Base-by-base conservation (phyloP, 192 early-diverging fungal species). In the Podila clonocystis region DNA sequence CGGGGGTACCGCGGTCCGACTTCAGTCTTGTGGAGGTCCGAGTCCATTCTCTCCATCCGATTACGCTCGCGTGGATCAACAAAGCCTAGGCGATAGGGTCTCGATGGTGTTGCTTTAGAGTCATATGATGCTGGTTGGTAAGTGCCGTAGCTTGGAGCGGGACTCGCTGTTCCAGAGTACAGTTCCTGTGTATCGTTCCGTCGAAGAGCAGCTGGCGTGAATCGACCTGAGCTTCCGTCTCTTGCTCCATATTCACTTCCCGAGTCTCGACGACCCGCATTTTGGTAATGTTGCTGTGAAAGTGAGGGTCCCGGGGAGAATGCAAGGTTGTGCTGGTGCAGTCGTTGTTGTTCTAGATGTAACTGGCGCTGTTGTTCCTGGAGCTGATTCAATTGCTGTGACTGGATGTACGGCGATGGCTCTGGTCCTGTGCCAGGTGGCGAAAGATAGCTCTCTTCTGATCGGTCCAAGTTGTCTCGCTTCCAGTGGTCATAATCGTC, bases 351-450 rank as follows among this genome's bases (percentile, higher is more conserved):
- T 55, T 80, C 77, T 0, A 73, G 9, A 31, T 80, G 77, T 28
- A 80, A 24, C 31, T 80, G 77, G 13, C 77, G 77, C 55, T 80
- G 77, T 48, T 80, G 77, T 61, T 80, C 77, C 26, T 79, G 76
- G 1, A 80, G 61, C 15, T 77, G 76, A 19, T 59, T 80, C 30
- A 79, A 33, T 50, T 79, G 76, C 55, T 24, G 65, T 24, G 77
- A 68, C 9, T 61, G 57, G 9, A 69, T 69, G 52, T 73, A 80
- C 2, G 77, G 68, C 6, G 77, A 69, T 36, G 55, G 63, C 28
- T 80, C 77, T 22, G 61, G 41, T 22, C 59, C 65, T 6, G 41
- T 58, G 4, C 38, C 70, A 9, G 66, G 67, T 17, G 65, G 59
- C 17, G 76, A 62, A 24, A 48, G 57, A 26, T 65, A 67, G 33